phyloP scores from a whole-genome alignment of 106 monocot species.

The Xerophyta viscosa region DNA sequence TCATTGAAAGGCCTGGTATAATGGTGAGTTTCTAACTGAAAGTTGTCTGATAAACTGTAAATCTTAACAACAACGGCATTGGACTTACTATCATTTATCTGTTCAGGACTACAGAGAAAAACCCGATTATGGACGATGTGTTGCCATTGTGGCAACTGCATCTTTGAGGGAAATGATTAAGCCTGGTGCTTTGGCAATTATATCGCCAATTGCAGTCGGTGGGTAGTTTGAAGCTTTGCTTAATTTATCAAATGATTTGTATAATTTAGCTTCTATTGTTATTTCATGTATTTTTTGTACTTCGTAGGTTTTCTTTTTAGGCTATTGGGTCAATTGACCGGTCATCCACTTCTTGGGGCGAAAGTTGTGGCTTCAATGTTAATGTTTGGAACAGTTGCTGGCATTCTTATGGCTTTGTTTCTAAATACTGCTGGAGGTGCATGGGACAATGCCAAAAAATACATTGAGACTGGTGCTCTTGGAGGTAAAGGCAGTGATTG shows the following conservation, averaged over 20 bases:
- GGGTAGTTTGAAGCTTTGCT: conserved; percentile 9
- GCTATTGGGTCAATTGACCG: conserved; percentile 68
- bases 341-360: conserved; percentile 82
- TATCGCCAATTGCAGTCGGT: conserved; percentile 84
- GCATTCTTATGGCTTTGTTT: conserved; percentile 98
- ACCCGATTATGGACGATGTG: conserved; percentile 97
- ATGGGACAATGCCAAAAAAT: conserved; percentile 99
- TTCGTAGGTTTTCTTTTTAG: conserved; percentile 75
- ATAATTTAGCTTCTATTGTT: neutral
- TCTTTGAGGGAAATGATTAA: conserved; percentile 98
- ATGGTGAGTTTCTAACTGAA: conserved; percentile 55
- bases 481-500: conserved; percentile 97
- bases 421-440: conserved; percentile 96
- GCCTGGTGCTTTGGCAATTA: conserved; percentile 85
- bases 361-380: conserved; percentile 97
- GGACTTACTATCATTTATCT: conserved; percentile 1
- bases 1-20: conserved; percentile 96
- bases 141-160: conserved; percentile 96
- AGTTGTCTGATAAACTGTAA: no score
- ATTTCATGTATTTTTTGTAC: neutral
- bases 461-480: conserved; percentile 93
- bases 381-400: conserved; percentile 96
- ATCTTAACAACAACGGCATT: neutral
- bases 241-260: neutral
- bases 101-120: conserved; percentile 90